Evolutionary conservation across 2,329 filamentous ascomycete genomes (phyloP).

Genomic region (Mycogone perniciosa): DNA sequence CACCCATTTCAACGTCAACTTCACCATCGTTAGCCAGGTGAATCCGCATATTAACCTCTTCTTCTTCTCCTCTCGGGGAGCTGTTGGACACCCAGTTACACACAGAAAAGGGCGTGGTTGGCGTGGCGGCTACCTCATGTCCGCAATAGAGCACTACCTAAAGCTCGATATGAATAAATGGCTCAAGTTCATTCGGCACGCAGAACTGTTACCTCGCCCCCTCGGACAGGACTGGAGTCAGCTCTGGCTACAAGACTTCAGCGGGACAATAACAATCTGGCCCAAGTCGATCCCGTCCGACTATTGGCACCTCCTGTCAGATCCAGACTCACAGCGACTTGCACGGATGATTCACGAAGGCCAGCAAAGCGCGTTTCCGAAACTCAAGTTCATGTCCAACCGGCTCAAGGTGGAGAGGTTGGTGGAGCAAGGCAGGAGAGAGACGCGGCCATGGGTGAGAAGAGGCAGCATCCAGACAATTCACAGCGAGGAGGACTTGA

Average conservation of each 20-base stretch:
- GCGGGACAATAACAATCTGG: conserved; percentile 94
- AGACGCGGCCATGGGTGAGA: conserved; percentile 43
- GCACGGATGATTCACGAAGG: conserved; percentile 87
- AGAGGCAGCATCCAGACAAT: conserved; percentile 53
- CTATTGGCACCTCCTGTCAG: conserved; percentile 78
- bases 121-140: conserved; percentile 91
- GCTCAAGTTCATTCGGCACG: conserved; percentile 87
- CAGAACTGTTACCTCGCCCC: conserved; percentile 84
- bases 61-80: conserved; percentile 92
- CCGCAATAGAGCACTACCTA: conserved; percentile 86
- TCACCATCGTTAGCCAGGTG: conserved; percentile 81
- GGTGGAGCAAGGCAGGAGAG: conserved; percentile 52
- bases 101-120: conserved; percentile 90
- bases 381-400: conserved; percentile 86
- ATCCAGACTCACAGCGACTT: conserved; percentile 68
- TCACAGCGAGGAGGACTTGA: conserved; percentile 54
- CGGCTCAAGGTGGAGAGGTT: conserved; percentile 73
- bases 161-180: conserved; percentile 97
- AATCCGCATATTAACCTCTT: conserved; percentile 98
- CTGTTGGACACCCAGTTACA: conserved; percentile 87
- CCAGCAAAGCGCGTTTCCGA: conserved; percentile 83
- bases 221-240: conserved; percentile 95
- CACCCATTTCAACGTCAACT: conserved; percentile 96
- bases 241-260: conserved; percentile 92
- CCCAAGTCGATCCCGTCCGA: conserved; percentile 73